Base-by-base conservation (phyloP, 352 stramenopile species). In the Globisporangium abappressorium region DNA sequence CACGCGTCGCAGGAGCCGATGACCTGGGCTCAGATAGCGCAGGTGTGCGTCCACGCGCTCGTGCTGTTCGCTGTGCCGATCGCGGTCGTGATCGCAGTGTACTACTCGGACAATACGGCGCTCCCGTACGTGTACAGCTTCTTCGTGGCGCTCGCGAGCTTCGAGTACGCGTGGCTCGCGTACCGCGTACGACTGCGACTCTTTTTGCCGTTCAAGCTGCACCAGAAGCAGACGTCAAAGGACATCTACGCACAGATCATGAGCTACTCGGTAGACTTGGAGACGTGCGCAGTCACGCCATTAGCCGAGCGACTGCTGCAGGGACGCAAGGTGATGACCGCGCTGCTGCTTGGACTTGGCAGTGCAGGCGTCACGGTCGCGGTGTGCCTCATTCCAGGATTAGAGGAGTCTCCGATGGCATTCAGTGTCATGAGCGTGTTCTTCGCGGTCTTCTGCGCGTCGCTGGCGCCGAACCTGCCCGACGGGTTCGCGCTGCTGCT, bases 211-310 rank as follows among this genome's bases (percentile, higher is more conserved):
- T 85, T 91, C 66, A 87, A 89, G 70, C 69, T 91, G 58, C 72
- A 89, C 61, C 75, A 89, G 65, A 91, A 89, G 43, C 80, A 88
- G 67, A 91, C 82, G 30, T 88, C 77, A 22, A 71, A 79, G 12
- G 82, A 91, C 28, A 78, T 91, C 59, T 91, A 91, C 69, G 69
- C 66, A 34, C 82, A 88, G 73, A 91, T 91, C 66, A 91, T 91
- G 68, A 77, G 71, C 28, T 91, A 89, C 65, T 82, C 79, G 24
- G 80, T 88, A 30, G 77, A 91, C 20, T 65, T 87, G 15, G 66
- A 81, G 38, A 88, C 82, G 14, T 80, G 77, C 15, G 82, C 80
- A 1, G 60, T 88, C 65, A 89, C 82, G 49, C 70, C 77, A 6
- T 28, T 85, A 1, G 79, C 82, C 0, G 80, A 89, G 58, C 78